phyloP scores from a whole-genome alignment of 2,329 filamentous ascomycete genomes.

The Mycosphaerella arachidis region DNA sequence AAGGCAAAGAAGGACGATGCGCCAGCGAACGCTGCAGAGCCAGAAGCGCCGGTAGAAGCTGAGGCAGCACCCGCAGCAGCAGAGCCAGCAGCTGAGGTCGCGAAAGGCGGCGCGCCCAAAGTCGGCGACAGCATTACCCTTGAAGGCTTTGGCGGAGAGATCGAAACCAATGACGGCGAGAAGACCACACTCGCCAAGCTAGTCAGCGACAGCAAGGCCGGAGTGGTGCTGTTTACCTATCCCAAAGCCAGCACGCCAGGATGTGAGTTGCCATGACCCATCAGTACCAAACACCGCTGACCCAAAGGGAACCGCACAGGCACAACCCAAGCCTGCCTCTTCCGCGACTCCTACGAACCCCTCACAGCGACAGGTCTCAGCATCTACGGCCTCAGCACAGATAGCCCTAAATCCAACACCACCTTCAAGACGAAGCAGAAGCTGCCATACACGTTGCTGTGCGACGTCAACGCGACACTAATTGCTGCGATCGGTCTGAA shows the following conservation, averaged over 20 bases:
- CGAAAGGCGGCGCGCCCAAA: constrained; percentile 22
- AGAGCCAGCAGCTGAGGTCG: constrained; percentile 16
- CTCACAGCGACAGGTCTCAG: constrained; percentile 74
- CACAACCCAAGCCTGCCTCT: constrained; percentile 88
- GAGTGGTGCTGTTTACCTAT: constrained; percentile 91
- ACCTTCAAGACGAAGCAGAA: constrained; percentile 90
- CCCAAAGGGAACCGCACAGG: constrained; percentile 51
- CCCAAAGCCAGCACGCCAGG: constrained; percentile 91
- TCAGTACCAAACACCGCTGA: not conserved
- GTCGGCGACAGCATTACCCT: constrained; percentile 52
- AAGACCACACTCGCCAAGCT: constrained; percentile 77
- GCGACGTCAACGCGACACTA: constrained; percentile 68
- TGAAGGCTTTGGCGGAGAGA: constrained; percentile 58
- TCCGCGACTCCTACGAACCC: constrained; percentile 76
- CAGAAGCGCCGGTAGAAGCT: constrained; percentile 29
- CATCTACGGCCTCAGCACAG: constrained; percentile 85
- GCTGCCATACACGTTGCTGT: constrained; percentile 81
- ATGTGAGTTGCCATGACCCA: constrained; percentile 59
- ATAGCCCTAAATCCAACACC: constrained; percentile 86
- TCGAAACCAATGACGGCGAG: constrained; percentile 79
- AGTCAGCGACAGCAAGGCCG: constrained; percentile 74
- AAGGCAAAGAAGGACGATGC: constrained; percentile 30
- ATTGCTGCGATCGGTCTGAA: constrained; percentile 86
- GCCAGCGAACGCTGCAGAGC: constrained; percentile 33
- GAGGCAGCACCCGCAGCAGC: constrained; percentile 30